Evolutionary conservation across 768 basidiomycete genomes (phyloP).

Genomic region (Boletus pseudo-olivaceus): DNA sequence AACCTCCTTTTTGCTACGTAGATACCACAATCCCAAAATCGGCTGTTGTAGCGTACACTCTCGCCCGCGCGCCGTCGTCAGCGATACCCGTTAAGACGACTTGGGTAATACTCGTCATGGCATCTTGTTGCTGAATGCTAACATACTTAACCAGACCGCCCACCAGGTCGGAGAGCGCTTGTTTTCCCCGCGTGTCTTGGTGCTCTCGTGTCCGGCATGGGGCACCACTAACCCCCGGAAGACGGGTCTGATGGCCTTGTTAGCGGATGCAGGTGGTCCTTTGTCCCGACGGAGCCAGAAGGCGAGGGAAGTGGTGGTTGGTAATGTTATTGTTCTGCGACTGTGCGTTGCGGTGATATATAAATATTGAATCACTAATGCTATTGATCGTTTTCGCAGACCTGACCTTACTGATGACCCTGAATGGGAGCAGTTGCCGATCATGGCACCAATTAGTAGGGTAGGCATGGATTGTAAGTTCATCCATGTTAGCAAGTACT

Average conservation of each 20-base stretch:
- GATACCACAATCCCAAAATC: slow-evolving; percentile 39
- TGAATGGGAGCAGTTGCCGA: slow-evolving; percentile 46
- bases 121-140: neutral
- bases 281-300: slow-evolving; percentile 31
- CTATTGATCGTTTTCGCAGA: slow-evolving; percentile 30
- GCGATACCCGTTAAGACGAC: slow-evolving; percentile 16
- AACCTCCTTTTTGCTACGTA: slow-evolving; percentile 39
- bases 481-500: neutral
- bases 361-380: neutral
- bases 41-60: slow-evolving; percentile 28
- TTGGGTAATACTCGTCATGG: slow-evolving; percentile 39
- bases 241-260: slow-evolving; percentile 42
- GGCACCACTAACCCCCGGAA: slow-evolving; percentile 28
- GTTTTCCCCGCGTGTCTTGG: slow-evolving; percentile 44
- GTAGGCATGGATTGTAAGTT: slow-evolving; percentile 51
- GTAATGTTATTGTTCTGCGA: slow-evolving; percentile 48
- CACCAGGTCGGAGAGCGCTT: slow-evolving; percentile 35
- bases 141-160: slow-evolving; percentile 13
- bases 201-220: slow-evolving; percentile 41
- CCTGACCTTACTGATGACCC: slow-evolving; percentile 50
- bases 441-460: slow-evolving; percentile 42
- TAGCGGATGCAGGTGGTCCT: slow-evolving; percentile 46
- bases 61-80: slow-evolving; percentile 33
- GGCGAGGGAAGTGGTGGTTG: slow-evolving; percentile 42
- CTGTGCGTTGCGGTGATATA: slow-evolving; percentile 37